Conservation (phyloP, 2,329 filamentous ascomycete species). For the Rhynchosporium graminicola region DNA sequence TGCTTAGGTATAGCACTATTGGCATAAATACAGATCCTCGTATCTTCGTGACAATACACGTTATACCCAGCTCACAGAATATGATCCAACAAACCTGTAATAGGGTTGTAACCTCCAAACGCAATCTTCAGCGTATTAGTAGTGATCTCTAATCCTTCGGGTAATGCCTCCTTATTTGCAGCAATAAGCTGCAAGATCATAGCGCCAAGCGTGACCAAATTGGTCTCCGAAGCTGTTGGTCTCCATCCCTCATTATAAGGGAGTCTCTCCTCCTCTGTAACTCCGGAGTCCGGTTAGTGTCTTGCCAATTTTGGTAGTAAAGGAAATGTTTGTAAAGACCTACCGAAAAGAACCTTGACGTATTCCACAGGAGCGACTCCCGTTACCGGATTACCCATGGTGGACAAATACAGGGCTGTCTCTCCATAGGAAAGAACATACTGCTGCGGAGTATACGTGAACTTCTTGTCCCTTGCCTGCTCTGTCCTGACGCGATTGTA, state of each 20-base stretch:
- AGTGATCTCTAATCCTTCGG: constrained; percentile 26
- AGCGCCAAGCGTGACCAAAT: constrained; percentile 23
- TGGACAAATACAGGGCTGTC: constrained; percentile 42
- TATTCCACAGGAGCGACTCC: constrained; percentile 41
- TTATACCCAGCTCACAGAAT: constrained; percentile 4
- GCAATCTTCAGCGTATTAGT: constrained; percentile 27
- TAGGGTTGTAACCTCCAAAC: constrained; percentile 28
- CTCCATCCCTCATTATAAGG: constrained; percentile 43
- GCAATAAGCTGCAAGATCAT: constrained; percentile 28
- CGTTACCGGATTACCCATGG: constrained; percentile 40
- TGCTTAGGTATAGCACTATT: not conserved
- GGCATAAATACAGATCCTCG: not conserved
- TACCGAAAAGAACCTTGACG: constrained; percentile 40
- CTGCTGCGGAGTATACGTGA: constrained; percentile 40
- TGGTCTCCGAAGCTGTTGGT: constrained; percentile 27
- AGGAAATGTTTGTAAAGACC: not conserved
- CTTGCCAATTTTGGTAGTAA: not conserved
- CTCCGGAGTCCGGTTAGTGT: not conserved
- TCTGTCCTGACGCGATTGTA: constrained; percentile 38
- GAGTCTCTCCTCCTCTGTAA: constrained; percentile 41
- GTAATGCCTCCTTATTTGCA: constrained; percentile 28
- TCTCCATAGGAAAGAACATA: constrained; percentile 43
- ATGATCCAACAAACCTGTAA: constrained; percentile 26
- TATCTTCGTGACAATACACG: not conserved
- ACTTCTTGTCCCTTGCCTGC: constrained; percentile 37